Evolutionary conservation across 2,329 filamentous ascomycete species (phyloP), one percentile per base, ranked within the genome.

Genomic region (Trichoderma semiorbis): DNA sequence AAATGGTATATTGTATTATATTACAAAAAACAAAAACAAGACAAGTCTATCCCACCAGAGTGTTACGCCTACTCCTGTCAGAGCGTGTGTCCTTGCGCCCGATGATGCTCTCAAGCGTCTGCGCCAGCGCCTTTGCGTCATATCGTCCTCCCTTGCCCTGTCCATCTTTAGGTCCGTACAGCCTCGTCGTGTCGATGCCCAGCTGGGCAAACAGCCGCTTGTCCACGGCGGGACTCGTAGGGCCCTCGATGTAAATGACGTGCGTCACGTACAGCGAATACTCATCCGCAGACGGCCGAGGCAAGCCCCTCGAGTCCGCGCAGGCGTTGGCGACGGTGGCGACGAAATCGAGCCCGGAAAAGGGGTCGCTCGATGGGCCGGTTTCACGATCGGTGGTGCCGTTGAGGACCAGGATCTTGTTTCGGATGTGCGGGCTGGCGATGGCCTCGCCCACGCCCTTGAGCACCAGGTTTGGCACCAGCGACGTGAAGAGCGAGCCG

Each of bases 401-500:
- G 78, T 98, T 98, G 7, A 97, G 84, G 30, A 97, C 92, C 8
- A 97, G 83, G 21, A 97, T 91, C 79, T 96, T 97, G 77, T 91
- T 88, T 8, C 88, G 83, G 21, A 89, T 77, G 34, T 75, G 68
- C 0, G 80, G 85, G 43, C 75, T 80, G 1, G 81, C 77, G 24
- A 85, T 80, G 5, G 90, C 89, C 24, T 89, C 85, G 0, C 93
- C 93, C 0, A 97, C 90, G 5, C 92, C 93, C 1, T 85, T 80
- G 21, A 97, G 86, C 6, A 98, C 88, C 1, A 98, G 83, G 18
- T 90, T 94, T 0, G 95, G 95, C 1, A 97, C 87, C 39, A 98
- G 89, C 6, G 92, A 95, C 0, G 95, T 98, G 81, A 97, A 98
- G 0, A 98, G 85, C 1, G 92, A 95, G n/a, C 96, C 96, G 72